Evolutionary conservation across 192 early-diverging fungal genomes (phyloP), one percentile per base, ranked within the genome.

Genomic region (Linnemannia exigua): DNA sequence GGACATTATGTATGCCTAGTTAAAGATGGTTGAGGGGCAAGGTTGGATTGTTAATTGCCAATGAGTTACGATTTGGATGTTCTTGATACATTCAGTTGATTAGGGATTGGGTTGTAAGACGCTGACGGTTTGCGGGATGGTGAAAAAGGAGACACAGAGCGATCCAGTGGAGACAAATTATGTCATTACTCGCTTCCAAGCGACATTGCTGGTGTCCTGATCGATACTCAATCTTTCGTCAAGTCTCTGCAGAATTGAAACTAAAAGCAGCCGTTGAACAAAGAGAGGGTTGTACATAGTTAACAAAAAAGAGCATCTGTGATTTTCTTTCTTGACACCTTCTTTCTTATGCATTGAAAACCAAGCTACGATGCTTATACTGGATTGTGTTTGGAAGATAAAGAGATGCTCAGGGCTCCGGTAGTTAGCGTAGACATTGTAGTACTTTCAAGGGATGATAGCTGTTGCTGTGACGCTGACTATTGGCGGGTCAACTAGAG

Each of bases 191-290:
- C 87, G 80, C 48, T 87, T 80, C 87, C 87, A 87, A 0, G 82
- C 87, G 47, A 87, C 87, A 36, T 87, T 87, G 22, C 87, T 80
- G 36, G 80, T 87, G 72, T 82, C 82, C 37, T 87, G 87, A 58
- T 87, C 77, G 61, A 87, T 77, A 47, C 73, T 79, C 22, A 87
- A 72, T 52, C 70, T 75, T 46, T 87, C 80, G 35, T 87, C 80
- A 12, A 87, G 70, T 5, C 71, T 77, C 22, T 87, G 80, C 12
- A 74, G 67, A 33, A 87, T 76, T 11, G 82, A 51, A 2, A 87
- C 87, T 87, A 5, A 48, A 2, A n/a, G n/a, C n/a, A 1, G 51
- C 7, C 41, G 37, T 11, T n/a, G n/a, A 46, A 25, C 41, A 25
- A 61, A 6, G 48, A n/a, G 22, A 38, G n/a, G 4, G 67, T 52